Base-by-base conservation (phyloP, 352 stramenopile species). In the Lagenidium sp. region DNA sequence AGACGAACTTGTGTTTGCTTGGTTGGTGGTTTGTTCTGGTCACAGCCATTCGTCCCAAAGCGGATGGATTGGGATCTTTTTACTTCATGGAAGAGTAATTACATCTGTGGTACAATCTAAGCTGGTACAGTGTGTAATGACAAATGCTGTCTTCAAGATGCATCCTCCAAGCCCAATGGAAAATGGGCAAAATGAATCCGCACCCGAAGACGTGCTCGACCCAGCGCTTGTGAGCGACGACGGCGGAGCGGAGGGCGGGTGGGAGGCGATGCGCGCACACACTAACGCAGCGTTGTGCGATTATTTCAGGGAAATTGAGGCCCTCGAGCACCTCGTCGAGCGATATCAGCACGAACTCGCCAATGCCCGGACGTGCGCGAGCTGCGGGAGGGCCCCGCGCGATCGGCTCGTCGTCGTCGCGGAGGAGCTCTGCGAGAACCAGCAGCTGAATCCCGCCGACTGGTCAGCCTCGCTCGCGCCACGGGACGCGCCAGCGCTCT, bases 371-470 rank as follows among this genome's bases (percentile, higher is more conserved):
- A 23, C 32, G 19, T 61, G 47, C 37, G 4, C 20, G 13, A 4
- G 26, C 8, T 56, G 47, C 16, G 29, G 31, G 22, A 10, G 24
- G 28, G 11, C 22, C 32, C 18, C 28, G 3, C 16, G 30, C 4
- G 20, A 35, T 15, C 26, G 36, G 3, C 36, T 46, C 5, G 13
- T 23, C 28, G 11, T 60, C 10, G 55, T 66, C 3, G 58, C 65
- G 18, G 74, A 85, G 32, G 62, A 77, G 42, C 39, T 86, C 8
- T 70, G 68, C n/a, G 70, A 86, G 45, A 55, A 67, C 34, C 70
- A 86, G 53, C 57, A 55, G 29, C 40, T 86, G 37, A 54, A 67
- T 25, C 39, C 47, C 10, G 35, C 45, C 11, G 38, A 55, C 4
- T 81, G 70, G 41, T 54, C 7, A 41, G 42, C 0, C 53, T 47